phyloP scores from a whole-genome alignment of 2,329 filamentous ascomycete genomes.

The Colletotrichum sp. region DNA sequence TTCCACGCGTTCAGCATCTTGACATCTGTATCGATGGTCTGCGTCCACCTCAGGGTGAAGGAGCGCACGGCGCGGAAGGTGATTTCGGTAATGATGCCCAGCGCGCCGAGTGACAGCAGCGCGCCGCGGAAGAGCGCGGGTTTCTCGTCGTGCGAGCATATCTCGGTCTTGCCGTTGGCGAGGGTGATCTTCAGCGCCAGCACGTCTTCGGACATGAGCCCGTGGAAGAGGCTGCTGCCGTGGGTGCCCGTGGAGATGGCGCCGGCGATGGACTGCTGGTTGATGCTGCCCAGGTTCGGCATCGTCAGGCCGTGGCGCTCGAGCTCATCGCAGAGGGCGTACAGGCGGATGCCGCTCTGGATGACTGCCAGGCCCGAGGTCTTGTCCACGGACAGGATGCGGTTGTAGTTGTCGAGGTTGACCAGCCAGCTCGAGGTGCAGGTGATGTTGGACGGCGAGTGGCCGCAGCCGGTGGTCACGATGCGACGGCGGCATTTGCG shows the following conservation, averaged over 20 bases:
- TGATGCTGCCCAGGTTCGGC: conserved; percentile 93
- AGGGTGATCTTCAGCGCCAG: conserved; percentile 79
- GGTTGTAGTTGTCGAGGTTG: conserved; percentile 84
- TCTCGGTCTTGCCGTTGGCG: conserved; percentile 75
- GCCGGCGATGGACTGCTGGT: conserved; percentile 90
- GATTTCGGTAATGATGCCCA: conserved; percentile 90
- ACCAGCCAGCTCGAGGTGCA: conserved; percentile 94
- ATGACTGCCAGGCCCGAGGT: conserved; percentile 72
- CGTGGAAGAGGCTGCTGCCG: conserved; percentile 83
- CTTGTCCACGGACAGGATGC: conserved; percentile 72
- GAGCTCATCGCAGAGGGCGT: conserved; percentile 73
- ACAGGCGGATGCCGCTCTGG: conserved; percentile 87
- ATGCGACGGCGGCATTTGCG: conserved; percentile 80
- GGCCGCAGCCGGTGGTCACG: conserved; percentile 85
- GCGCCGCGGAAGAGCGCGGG: conserved; percentile 86
- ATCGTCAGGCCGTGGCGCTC: conserved; percentile 80
- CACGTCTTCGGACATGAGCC: conserved; percentile 81
- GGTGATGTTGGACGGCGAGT: conserved; percentile 91
- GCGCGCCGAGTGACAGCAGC: conserved; percentile 82
- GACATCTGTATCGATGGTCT: conserved; percentile 74
- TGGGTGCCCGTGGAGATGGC: conserved; percentile 94
- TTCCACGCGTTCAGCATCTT: conserved; percentile 76
- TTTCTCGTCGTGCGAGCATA: conserved; percentile 72
- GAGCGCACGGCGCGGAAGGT: conserved; percentile 81
- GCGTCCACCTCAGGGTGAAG: conserved; percentile 86